Conservation (phyloP, 495 filamentous ascomycete genomes). For the Aspergillus bridgeri region DNA sequence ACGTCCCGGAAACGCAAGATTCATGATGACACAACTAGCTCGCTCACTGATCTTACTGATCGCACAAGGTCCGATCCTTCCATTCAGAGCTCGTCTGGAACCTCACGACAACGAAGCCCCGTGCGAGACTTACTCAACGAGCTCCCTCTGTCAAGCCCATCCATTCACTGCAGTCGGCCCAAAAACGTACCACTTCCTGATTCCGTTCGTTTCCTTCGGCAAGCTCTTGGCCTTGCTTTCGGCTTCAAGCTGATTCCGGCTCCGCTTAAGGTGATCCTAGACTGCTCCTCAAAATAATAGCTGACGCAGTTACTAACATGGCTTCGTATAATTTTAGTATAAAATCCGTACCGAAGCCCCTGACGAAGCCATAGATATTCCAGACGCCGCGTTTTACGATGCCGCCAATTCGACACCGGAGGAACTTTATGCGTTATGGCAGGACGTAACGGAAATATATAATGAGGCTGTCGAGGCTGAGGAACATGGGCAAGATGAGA, state of each 20-base stretch:
- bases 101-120: neutral
- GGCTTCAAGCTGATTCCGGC: neutral
- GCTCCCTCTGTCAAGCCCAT: neutral
- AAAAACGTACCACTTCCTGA: neutral
- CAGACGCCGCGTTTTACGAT: neutral
- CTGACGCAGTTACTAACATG: neutral
- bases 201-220: neutral
- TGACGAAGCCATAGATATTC: neutral
- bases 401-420: neutral
- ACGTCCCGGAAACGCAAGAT: too few species aligned
- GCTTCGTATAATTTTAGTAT: neutral
- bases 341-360: neutral
- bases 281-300: neutral
- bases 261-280: neutral
- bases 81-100: neutral
- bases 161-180: slow-evolving; percentile 2
- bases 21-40: too few species aligned
- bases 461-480: neutral
- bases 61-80: too few species aligned
- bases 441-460: neutral
- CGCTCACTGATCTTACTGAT: too few species aligned
- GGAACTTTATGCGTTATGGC: neutral
- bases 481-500: slow-evolving; percentile 3
- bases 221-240: neutral
- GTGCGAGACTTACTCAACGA: neutral